Evolutionary conservation across 108 stramenopile genomes (phyloP), one percentile per base, ranked within the genome.

Genomic region (Skeletonema costatum): DNA sequence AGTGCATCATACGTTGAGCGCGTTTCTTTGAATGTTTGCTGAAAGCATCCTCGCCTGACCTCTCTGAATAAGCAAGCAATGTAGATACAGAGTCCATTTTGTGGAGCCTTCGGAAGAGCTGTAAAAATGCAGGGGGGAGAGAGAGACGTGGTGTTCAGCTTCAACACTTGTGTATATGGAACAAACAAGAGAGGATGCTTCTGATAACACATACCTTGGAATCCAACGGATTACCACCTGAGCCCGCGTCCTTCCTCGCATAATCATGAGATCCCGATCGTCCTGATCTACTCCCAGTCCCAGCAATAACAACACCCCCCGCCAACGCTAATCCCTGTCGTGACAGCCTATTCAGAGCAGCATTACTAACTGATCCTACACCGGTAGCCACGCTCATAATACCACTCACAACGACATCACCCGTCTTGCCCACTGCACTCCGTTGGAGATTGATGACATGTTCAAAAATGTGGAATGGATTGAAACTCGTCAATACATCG

Each of bases 1-100:
- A 96, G 53, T 96, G 94, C 92, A 96, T 96, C 89, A 93, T 91
- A 51, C 90, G 80, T 48, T 89, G 91, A 8, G 91, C 92, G 44
- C 92, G 81, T 46, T 82, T 87, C 78, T 89, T 91, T 44, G 88
- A 90, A 42, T 84, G 82, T 36, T 64, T 64, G 60, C 71, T 59
- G 70, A 92, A 44, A 74, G 85, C 77, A 71, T 91, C 71, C 60
- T 92, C 89, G 44, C 90, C 94, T 4, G 75, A 75, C 8, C 85
- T 60, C 80, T 96, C 95, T 3, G 77, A 75, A 58, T 96, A 96
- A 1, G 84, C 66, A 60, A 96, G 66, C 11, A 96, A 86, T 25
- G 76, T 82, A 8, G 92, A 91, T 0, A 93, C 87, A 36, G 81
- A 70, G 50, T 96, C 90, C 61, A 96, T 78, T 59, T 79, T 85